Evolutionary conservation across 2,329 filamentous ascomycete species (phyloP), one percentile per base, ranked within the genome.

Genomic region (Verticillium isaacii): DNA sequence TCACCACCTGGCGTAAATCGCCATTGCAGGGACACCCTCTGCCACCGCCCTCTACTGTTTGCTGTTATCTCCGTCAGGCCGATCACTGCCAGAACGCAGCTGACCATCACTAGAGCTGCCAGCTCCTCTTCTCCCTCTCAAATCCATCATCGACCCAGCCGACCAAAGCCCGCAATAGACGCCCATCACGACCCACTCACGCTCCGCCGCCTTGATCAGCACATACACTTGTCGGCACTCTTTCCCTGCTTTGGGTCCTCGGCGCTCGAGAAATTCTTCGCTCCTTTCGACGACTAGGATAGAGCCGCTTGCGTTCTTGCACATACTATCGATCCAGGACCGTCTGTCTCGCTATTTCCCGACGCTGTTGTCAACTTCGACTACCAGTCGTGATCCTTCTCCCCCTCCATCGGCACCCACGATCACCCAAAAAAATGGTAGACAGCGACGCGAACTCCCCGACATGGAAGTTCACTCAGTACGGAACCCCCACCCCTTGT

Each of bases 401-500:
- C 19, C 19, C 45, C 45, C 45, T 52, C 19, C 45, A 29, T 29
- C 45, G 45, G 45, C n/a, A 25, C 19, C 19, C 45, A 19, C 19
- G 19, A 29, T 29, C 29, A 5, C 29, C 29, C 29, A 29, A 52
- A 80, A 94, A 89, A 83, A 97, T 98, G 93, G 93, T 95, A 84
- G 93, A 97, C 87, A 90, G 89, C 83, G 93, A 96, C 82, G 85
- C 90, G 81, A 92, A 88, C 85, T 89, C 92, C 82, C 93, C 93
- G 76, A 98, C 93, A 81, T 98, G 94, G 94, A 98, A 98, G 85
- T 98, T 98, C 82, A 98, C 94, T 79, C 94, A 98, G 93, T 96
- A 91, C 79, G 61, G 1, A 11, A 19, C 45, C 45, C n/a, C 19
- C 0, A 7, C 23, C n/a, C 57, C 61, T 60, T 54, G 11, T 57